Base-by-base conservation (phyloP, 2,329 filamentous ascomycete species). In the Epichloe baconii region DNA sequence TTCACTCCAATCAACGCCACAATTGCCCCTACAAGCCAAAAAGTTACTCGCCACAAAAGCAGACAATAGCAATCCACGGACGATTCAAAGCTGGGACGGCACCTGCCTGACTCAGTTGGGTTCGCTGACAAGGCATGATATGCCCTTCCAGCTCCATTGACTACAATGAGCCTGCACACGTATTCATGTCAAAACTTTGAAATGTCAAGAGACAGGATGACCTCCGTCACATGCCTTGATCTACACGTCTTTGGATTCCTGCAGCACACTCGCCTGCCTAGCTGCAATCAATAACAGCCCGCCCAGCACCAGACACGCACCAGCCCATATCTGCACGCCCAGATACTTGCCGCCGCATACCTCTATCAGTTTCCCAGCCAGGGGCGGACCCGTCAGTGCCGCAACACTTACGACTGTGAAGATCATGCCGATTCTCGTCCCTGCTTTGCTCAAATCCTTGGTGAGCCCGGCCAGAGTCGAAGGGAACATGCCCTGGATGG, bases 401-500 rank as follows among this genome's bases (percentile, higher is more conserved):
- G 75, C 72, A 44, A 79, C 71, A 55, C 75, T 78, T 52, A 75
- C 71, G 17, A 79, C 73, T 0, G 74, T 76, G 47, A 82, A 80
- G 1, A 75, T 67, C 78, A 82, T 82, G 48, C 79, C 79, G 54
- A 81, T 78, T 6, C 77, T 66, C 2, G 75, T 74, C 0, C 79
- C 79, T 4, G 71, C 67, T 60, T 78, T 79, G 12, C 69, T 65
- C 53, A 77, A 59, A 56, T 82, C 77, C 4, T 68, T 69, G 4
- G 73, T 78, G 50, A 82, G 62, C 26, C 75, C 58, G 1, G 63
- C 64, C 12, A 63, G 55, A 5, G 64, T 62, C 0, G 82, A 79
- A 0, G 84, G 83, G 57, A 86, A 86, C 11, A 88, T 61, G 6
- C 75, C 75, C 64, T 86, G 83, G 45, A 86, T 77, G 0, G 73